These are phyloP conservation scores for Paxillus involutus DNA, from an alignment of 768 basidiomycete genomes.

Conservation along the genomic window DNA sequence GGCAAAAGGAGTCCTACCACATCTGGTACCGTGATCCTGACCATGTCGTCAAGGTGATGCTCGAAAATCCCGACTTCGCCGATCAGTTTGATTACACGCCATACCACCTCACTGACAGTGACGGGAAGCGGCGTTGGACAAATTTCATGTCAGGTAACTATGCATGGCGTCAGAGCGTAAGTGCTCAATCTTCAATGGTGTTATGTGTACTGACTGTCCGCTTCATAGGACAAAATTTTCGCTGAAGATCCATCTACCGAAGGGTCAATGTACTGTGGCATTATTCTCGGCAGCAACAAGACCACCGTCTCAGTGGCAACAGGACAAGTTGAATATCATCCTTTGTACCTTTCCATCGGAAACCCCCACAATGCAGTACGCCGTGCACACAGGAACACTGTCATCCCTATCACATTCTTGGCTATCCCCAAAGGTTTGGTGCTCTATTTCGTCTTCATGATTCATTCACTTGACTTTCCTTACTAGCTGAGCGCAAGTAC, in stretches of 20 bases:
- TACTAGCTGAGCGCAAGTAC: slow-evolving; percentile 3
- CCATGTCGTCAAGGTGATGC: slow-evolving; percentile 13
- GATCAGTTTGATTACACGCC: slow-evolving; percentile 8
- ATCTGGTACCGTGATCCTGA: slow-evolving; percentile 24
- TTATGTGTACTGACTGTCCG: too few relatives aligned
- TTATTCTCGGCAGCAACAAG: slow-evolving; percentile 40
- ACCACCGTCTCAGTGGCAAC: slow-evolving; percentile 42
- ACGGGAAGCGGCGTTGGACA: slow-evolving; percentile 9
- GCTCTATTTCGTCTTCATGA: background rate
- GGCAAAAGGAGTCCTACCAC: slow-evolving; percentile 25
- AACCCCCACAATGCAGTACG: slow-evolving; percentile 18
- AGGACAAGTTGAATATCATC: slow-evolving; percentile 39
- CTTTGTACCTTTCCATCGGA: slow-evolving; percentile 32
- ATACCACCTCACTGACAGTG: background rate
- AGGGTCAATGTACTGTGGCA: slow-evolving; percentile 32
- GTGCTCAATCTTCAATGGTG: background rate
- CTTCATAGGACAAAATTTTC: too few relatives aligned
- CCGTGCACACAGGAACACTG: slow-evolving; percentile 19
- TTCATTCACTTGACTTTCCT: background rate
- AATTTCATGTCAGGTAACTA: slow-evolving; percentile 44
- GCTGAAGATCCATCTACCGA: slow-evolving; percentile 15
- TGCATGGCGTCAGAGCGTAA: slow-evolving; percentile 38
- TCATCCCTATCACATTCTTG: slow-evolving; percentile 26
- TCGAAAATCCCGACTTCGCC: slow-evolving; percentile 23
- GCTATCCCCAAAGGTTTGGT: slow-evolving; percentile 31